These are phyloP conservation scores for Alternaria triticina DNA, from an alignment of 2,329 filamentous ascomycete genomes.

Conservation along the genomic window DNA sequence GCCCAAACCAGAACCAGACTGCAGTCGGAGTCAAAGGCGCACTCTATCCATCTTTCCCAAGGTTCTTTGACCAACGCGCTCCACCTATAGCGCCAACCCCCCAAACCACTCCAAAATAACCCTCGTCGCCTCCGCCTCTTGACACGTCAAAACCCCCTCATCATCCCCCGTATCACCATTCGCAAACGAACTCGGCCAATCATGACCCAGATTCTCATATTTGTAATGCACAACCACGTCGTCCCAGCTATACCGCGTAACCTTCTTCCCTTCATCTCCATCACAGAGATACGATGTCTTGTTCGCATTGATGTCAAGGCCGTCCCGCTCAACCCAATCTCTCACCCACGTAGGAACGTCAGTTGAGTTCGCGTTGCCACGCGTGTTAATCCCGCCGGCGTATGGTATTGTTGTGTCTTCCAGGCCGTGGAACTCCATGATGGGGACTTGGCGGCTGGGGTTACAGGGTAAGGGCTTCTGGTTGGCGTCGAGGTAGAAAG, in stretches of 20 bases:
- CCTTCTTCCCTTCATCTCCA: slow-evolving; percentile 36
- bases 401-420: slow-evolving; percentile 53
- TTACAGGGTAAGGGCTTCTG: slow-evolving; percentile 36
- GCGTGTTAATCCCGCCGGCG: slow-evolving; percentile 39
- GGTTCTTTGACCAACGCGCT: no score
- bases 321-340: slow-evolving; percentile 49
- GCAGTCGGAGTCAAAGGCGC: no score
- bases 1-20: no score
- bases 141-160: slow-evolving; percentile 31
- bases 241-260: slow-evolving; percentile 32
- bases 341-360: slow-evolving; percentile 40
- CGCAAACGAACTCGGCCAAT: slow-evolving; percentile 48
- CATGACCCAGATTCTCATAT: slow-evolving; percentile 48
- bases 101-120: slow-evolving; percentile 42
- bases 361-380: slow-evolving; percentile 25
- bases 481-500: slow-evolving; percentile 49
- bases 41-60: no score
- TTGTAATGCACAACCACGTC: slow-evolving; percentile 50
- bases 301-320: slow-evolving; percentile 33
- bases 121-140: slow-evolving; percentile 39
- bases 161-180: slow-evolving; percentile 32
- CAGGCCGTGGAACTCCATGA: slow-evolving; percentile 55
- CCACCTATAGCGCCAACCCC: slow-evolving; percentile 29
- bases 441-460: slow-evolving; percentile 41
- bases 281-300: slow-evolving; percentile 37